Evolutionary conservation across 1,139 yeast genomes (phyloP).

Genomic region (Geotrichum reessii): DNA sequence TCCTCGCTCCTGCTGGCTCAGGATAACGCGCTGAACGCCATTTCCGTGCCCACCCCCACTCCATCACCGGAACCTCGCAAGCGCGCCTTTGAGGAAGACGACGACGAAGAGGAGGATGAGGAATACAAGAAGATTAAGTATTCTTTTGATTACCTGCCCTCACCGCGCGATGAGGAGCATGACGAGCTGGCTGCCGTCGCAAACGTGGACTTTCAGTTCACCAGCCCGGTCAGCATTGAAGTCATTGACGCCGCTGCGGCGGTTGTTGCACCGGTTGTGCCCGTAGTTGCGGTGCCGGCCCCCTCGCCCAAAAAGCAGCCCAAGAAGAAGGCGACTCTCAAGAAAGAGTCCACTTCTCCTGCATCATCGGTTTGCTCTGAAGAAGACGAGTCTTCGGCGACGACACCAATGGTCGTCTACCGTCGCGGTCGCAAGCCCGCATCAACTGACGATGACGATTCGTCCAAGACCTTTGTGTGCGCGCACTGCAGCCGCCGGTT

Average conservation of each 20-base stretch:
- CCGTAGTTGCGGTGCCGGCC: neutral
- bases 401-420: slow-evolving; percentile 4
- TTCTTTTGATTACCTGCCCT: neutral
- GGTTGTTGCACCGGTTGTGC: neutral
- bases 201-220: neutral
- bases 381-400: neutral
- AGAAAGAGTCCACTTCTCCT: neutral
- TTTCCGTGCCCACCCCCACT: slow-evolving; percentile 6
- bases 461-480: slow-evolving; percentile 32
- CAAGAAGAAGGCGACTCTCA: neutral
- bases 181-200: neutral
- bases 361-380: neutral
- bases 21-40: neutral
- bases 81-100: slow-evolving; percentile 7
- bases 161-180: neutral
- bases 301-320: neutral
- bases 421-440: slow-evolving; percentile 34
- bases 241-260: neutral
- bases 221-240: neutral
- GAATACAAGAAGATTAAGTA: neutral
- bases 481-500: slow-evolving; percentile 40
- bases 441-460: slow-evolving; percentile 23
- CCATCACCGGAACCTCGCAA: slow-evolving; percentile 7
- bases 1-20: neutral
- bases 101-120: neutral